Evolutionary conservation across 305 asterid species (phyloP).

Genomic region (Fraxinus velutina): DNA sequence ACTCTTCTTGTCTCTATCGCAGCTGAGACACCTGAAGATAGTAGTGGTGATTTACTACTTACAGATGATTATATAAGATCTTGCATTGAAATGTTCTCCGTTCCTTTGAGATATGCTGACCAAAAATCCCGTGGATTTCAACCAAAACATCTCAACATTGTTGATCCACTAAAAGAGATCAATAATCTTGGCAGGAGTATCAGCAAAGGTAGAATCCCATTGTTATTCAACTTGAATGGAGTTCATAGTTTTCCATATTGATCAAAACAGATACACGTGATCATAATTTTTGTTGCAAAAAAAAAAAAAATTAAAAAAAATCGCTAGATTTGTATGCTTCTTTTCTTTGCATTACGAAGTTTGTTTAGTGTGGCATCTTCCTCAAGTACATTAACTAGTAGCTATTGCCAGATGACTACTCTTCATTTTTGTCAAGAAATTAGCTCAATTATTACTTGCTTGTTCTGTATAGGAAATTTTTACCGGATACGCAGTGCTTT

Average conservation of each 20-base stretch:
- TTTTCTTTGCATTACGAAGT: background rate
- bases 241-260: background rate
- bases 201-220: constrained; percentile 53
- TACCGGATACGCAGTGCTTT: constrained; percentile 85
- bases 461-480: constrained; percentile 54
- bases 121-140: constrained; percentile 46
- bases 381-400: background rate
- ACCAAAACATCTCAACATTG: constrained; percentile 63
- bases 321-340: background rate
- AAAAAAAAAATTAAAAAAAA: background rate
- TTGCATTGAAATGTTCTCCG: constrained; percentile 51
- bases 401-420: background rate
- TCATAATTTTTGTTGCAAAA: background rate
- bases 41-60: constrained; percentile 51
- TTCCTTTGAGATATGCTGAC: constrained; percentile 53
- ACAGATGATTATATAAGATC: constrained; percentile 53
- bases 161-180: constrained; percentile 74
- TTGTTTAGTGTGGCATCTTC: background rate
- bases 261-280: background rate
- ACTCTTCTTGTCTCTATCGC: constrained; percentile 26
- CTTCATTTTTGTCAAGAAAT: background rate
- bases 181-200: constrained; percentile 91
- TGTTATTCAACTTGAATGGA: constrained; percentile 1
- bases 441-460: background rate
- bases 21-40: constrained; percentile 62